phyloP scores from a whole-genome alignment of 306 rosid genomes.

The Malus sieversii region DNA sequence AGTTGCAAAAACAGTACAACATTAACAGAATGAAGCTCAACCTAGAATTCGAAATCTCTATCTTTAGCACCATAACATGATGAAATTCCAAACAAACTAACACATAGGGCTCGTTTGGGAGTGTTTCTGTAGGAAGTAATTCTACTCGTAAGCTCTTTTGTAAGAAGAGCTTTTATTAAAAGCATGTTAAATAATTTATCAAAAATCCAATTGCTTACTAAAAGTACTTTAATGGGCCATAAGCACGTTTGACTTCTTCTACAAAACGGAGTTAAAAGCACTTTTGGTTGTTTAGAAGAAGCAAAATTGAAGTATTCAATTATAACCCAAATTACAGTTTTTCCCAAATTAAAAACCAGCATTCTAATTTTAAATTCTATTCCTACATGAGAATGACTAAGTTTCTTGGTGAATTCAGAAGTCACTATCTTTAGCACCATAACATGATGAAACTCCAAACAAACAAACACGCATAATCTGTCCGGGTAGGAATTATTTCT shows the following conservation, averaged over 20 bases:
- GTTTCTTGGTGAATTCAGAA: background rate
- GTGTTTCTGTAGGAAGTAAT: background rate
- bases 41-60: background rate
- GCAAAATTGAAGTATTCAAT: background rate
- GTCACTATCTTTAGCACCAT: background rate
- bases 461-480: background rate
- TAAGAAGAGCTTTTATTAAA: fast-evolving
- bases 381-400: background rate
- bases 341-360: background rate
- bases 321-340: background rate
- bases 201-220: background rate
- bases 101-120: background rate
- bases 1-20: background rate
- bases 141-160: background rate
- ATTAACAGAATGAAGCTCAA: background rate
- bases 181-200: background rate
- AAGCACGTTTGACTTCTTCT: background rate
- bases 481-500: background rate
- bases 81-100: background rate
- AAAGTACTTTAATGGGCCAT: fast-evolving
- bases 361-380: background rate
- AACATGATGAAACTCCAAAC: background rate
- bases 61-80: background rate
- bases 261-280: background rate
- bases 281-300: background rate